Conservation (phyloP, 176 grass and related monocot species). For the Ananas comosus region DNA sequence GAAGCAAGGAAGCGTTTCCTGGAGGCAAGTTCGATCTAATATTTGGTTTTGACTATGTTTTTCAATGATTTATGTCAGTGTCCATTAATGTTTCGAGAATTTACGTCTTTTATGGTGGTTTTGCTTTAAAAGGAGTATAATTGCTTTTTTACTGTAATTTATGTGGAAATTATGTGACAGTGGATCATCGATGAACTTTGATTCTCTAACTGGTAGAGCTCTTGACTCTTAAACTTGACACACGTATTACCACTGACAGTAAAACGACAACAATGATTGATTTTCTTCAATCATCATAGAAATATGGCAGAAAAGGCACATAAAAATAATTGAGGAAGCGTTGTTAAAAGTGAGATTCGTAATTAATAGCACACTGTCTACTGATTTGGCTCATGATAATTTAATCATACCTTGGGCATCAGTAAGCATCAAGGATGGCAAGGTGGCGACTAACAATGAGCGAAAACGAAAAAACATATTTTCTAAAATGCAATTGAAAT, state of each 20-base stretch:
- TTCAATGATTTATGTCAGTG: neutral
- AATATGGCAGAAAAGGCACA: no score
- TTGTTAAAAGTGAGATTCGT: neutral
- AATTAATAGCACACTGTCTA: neutral
- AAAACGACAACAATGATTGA: no score
- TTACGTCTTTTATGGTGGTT: no score
- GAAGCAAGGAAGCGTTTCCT: constrained; percentile 67
- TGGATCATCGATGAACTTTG: no score
- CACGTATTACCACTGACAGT: no score
- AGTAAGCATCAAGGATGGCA: neutral
- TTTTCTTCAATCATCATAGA: no score
- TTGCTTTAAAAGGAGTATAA: no score
- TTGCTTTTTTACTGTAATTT: no score
- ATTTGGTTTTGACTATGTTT: neutral
- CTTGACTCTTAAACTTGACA: no score
- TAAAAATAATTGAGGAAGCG: neutral
- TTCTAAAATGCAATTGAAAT: neutral
- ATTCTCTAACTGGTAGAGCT: no score
- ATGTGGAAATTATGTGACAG: no score
- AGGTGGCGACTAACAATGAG: neutral
- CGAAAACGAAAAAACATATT: neutral
- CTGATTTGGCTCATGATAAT: neutral
- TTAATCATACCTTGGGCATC: neutral
- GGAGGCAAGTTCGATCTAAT: constrained; percentile 36
- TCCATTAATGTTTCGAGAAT: no score